Percentiles rank a stretch among this genome's conserved stretches.
These are phyloP conservation scores for Scortechinia acanthostroma DNA, from an alignment of 2,329 filamentous ascomycete genomes.

Conservation along the genomic window DNA sequence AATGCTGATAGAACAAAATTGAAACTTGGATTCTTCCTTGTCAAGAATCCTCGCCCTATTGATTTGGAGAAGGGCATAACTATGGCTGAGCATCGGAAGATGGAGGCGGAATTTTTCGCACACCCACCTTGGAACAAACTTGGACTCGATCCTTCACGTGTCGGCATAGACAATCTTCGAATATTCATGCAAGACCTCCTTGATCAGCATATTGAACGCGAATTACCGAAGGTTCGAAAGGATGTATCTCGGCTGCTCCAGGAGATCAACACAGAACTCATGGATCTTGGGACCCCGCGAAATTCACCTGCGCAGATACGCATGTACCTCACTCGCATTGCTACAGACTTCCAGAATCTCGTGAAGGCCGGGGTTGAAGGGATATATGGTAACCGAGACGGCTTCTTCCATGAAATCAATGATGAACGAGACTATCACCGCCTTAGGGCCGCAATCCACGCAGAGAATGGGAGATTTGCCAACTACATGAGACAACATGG, in stretches of 20 bases:
- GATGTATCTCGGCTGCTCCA: slow-evolving; percentile 20
- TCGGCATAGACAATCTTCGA: slow-evolving; percentile 27
- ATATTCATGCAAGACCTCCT: slow-evolving; percentile 29
- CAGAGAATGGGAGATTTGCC: slow-evolving; percentile 11
- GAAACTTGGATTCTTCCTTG: slow-evolving; percentile 41
- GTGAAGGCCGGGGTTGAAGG: slow-evolving; percentile 30
- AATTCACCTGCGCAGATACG: slow-evolving; percentile 29
- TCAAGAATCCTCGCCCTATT: slow-evolving; percentile 36
- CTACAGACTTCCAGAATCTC: slow-evolving; percentile 23
- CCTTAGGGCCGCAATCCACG: slow-evolving; percentile 15
- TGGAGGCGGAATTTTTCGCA: slow-evolving; percentile 16
- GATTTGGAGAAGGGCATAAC: slow-evolving; percentile 11
- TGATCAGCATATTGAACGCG: slow-evolving; percentile 16
- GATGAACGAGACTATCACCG: slow-evolving; percentile 8
- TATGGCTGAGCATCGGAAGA: slow-evolving; percentile 10
- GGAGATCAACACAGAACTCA: slow-evolving; percentile 19
- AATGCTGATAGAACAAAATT: slow-evolving; percentile 19
- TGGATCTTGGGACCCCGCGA: slow-evolving; percentile 30
- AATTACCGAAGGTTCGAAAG: slow-evolving; percentile 18
- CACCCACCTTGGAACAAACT: slow-evolving; percentile 21
- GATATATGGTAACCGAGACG: slow-evolving; percentile 18
- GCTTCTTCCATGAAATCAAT: slow-evolving; percentile 5
- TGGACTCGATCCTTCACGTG: slow-evolving; percentile 10
- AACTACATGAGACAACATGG: slow-evolving; percentile 6
- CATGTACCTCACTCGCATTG: slow-evolving; percentile 28